These are phyloP conservation scores for Benincasa hispida DNA, from an alignment of 306 rosid genomes.

Conservation along the genomic window DNA sequence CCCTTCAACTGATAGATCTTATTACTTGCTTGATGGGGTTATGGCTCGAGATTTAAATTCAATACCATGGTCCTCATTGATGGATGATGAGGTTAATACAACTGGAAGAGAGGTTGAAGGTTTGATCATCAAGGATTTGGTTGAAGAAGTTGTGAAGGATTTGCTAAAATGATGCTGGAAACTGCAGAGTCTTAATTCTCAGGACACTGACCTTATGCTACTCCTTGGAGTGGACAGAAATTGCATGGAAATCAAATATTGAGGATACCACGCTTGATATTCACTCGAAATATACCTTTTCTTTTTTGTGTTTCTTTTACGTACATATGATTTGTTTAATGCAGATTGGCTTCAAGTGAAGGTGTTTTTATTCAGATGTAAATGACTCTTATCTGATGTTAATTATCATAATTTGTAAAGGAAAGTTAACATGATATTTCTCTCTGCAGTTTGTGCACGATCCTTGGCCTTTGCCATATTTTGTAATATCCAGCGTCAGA, in stretches of 20 bases:
- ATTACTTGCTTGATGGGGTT: constrained; percentile 47
- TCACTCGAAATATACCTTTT: not conserved
- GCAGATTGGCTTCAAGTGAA: not conserved
- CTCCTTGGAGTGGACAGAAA: not conserved
- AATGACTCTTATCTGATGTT: not conserved
- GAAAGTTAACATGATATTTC: not conserved
- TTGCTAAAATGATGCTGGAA: constrained; percentile 16
- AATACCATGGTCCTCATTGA: constrained; percentile 40
- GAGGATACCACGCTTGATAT: not conserved
- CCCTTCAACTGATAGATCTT: constrained; percentile 30
- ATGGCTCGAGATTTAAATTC: constrained; percentile 48
- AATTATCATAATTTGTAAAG: not conserved
- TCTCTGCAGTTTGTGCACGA: constrained; percentile 1
- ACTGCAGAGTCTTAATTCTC: not conserved
- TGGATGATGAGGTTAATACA: constrained; percentile 34
- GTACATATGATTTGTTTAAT: constrained; percentile 3
- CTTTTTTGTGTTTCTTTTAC: constrained; percentile 10
- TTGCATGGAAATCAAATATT: not conserved
- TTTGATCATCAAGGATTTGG: constrained; percentile 51
- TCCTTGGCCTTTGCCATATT: not conserved
- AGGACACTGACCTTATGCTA: constrained; percentile 4
- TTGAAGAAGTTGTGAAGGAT: constrained; percentile 60
- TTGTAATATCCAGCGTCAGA: not conserved
- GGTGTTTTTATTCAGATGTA: constrained; percentile 5
- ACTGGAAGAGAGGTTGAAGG: constrained; percentile 55